Conservation (phyloP, 179 eudicot species). For the Actinidia arguta region DNA sequence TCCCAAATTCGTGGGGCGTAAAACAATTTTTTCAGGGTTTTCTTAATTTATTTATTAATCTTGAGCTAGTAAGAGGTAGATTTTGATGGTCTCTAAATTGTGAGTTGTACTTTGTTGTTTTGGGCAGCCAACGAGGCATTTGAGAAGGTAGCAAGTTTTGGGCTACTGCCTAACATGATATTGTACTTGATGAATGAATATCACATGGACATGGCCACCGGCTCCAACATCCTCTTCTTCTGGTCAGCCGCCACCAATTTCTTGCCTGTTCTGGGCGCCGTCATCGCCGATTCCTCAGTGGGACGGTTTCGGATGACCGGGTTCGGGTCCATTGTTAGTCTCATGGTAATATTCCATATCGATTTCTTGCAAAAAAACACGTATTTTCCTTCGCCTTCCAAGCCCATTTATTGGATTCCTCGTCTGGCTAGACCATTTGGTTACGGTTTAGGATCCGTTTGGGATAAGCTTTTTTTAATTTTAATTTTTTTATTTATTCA, state of each 20-base stretch:
- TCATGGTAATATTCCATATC: conserved; percentile 46
- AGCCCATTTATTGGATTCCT: too few relatives aligned
- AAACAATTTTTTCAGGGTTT: not conserved
- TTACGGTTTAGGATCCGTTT: too few relatives aligned
- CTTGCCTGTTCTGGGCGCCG: conserved; percentile 54
- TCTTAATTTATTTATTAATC: too few relatives aligned
- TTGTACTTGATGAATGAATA: conserved; percentile 58
- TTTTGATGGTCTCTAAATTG: not conserved
- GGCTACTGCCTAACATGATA: conserved; percentile 64
- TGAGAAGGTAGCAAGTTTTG: conserved; percentile 64
- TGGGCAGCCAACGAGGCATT: conserved; percentile 58
- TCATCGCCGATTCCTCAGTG: conserved; percentile 54
- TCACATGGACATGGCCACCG: conserved; percentile 56
- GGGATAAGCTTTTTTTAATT: too few relatives aligned
- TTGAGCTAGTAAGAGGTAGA: not conserved
- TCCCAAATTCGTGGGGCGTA: not conserved
- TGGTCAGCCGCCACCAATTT: conserved; percentile 54
- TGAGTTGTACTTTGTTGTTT: not conserved
- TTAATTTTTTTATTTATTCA: too few relatives aligned
- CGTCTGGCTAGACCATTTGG: not conserved
- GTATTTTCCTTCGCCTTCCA: not conserved
- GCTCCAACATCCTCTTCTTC: conserved; percentile 46
- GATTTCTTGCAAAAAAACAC: not conserved
- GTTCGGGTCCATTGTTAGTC: conserved; percentile 48
- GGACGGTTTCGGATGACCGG: conserved; percentile 59